Evolutionary conservation across 164 flowering plant species (phyloP), one percentile per base, ranked within the genome.

Genomic region (Chimonanthus salicifolius): DNA sequence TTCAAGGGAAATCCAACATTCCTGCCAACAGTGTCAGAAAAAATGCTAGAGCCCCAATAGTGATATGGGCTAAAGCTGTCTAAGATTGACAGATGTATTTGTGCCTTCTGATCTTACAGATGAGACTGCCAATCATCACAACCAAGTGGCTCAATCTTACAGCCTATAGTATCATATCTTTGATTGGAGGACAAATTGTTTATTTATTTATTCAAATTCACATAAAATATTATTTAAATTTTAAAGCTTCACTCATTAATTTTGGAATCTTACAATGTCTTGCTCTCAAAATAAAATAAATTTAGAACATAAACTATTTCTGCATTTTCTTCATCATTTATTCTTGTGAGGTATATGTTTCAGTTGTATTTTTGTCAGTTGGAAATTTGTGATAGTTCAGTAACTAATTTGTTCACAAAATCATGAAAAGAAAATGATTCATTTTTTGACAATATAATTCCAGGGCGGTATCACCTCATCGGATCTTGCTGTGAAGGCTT

Each of bases 391-490:
- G 46, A 45, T 47, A 10, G 9, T 66, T 66, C 45, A 45, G 47
- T 54, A n/a, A 66, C 45, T 45, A 33, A 13, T 66, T 66, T 15
- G 16, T 11, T 66, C 45, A n/a, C 9, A 11, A 33, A 44, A 49
- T 43, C 44, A 49, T 4, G n/a, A 49, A 47, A 62, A 51, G n/a
- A 4, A 58, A 68, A 33, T 44, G 5, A 18, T 20, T 45, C 46
- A 21, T 71, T 3, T 71, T 2, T 72, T n/a, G 45, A 16, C 13
- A 45, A 45, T 45, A 1, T 49, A 4, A 47, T 18, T 74, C 76
- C 77, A 96, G 99, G 99, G 99, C 70, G 99, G 99, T 65, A 94
- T 96, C 62, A 94, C 98, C 33, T 96, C 99, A 84, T 96, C 99
- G 46, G 99, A 96, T 82, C 80, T 91, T 79, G 98, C 98, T 66